These are phyloP conservation scores for Musa beccarii DNA, from an alignment of 176 grass and related monocot species.

Conservation along the genomic window DNA sequence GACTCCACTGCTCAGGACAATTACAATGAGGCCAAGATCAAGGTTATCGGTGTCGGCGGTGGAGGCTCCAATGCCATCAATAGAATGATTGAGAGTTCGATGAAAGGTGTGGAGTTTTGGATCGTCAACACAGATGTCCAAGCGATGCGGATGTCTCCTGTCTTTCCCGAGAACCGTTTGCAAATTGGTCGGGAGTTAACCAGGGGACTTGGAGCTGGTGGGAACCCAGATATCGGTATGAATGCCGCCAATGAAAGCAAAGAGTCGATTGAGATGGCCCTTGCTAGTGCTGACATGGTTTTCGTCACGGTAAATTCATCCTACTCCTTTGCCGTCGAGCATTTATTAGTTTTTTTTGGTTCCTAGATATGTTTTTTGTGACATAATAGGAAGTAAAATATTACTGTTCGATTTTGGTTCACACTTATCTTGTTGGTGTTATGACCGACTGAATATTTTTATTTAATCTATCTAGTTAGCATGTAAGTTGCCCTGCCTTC, in stretches of 20 bases:
- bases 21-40: slow-evolving; percentile 13
- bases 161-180: slow-evolving; percentile 14
- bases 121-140: slow-evolving; percentile 22
- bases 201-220: slow-evolving; percentile 13
- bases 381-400: too few species aligned
- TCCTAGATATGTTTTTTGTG: too few species aligned
- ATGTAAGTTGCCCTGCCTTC: background rate
- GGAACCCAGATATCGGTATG: slow-evolving; percentile 20
- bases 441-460: background rate
- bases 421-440: background rate
- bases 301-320: slow-evolving; percentile 18
- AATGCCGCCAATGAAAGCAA: slow-evolving; percentile 17
- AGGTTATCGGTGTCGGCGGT: slow-evolving; percentile 18
- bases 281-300: slow-evolving; percentile 17
- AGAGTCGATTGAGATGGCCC: slow-evolving; percentile 11
- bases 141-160: slow-evolving; percentile 20
- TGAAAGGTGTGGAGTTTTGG: slow-evolving; percentile 21
- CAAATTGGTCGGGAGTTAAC: slow-evolving; percentile 20
- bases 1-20: background rate
- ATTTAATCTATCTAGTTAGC: background rate
- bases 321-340: background rate
- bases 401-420: background rate
- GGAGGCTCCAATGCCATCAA: slow-evolving; percentile 18
- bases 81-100: slow-evolving; percentile 23
- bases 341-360: background rate